Conservation (phyloP, 2,329 filamentous ascomycete species). For the Davidsoniella eucalypti region DNA sequence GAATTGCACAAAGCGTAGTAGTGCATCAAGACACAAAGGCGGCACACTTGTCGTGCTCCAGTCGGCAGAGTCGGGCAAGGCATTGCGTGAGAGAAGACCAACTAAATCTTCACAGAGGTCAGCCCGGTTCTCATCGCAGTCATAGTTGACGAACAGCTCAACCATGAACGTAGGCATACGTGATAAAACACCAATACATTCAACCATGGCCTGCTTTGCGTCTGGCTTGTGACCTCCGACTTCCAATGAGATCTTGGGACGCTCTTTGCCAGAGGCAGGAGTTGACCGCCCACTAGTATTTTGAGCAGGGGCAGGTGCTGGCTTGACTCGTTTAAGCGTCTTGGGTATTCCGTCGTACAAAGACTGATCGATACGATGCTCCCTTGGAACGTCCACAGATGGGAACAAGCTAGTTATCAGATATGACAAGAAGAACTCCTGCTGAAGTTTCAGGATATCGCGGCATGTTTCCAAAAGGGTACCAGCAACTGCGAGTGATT, state of each 20-base stretch:
- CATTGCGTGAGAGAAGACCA: slow-evolving; percentile 79
- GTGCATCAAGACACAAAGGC: slow-evolving; percentile 78
- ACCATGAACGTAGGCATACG: slow-evolving; percentile 89
- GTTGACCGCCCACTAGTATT: slow-evolving; percentile 64
- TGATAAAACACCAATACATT: slow-evolving; percentile 80
- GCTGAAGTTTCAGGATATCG: slow-evolving; percentile 80
- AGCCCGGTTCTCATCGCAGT: slow-evolving; percentile 80
- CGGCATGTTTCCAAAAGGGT: slow-evolving; percentile 84
- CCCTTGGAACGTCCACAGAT: slow-evolving; percentile 80
- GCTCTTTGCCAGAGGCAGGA: slow-evolving; percentile 79
- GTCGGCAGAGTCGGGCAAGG: slow-evolving; percentile 88
- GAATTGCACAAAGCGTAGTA: slow-evolving; percentile 81
- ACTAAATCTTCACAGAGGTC: slow-evolving; percentile 95
- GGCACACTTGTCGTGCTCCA: slow-evolving; percentile 99
- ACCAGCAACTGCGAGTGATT: slow-evolving; percentile 79
- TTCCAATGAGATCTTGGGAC: slow-evolving; percentile 82
- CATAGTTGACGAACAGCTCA: slow-evolving; percentile 94
- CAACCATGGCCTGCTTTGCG: slow-evolving; percentile 93
- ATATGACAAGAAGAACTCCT: slow-evolving; percentile 91
- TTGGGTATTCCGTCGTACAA: slow-evolving; percentile 89
- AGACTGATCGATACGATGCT: slow-evolving; percentile 76
- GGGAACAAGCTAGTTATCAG: slow-evolving; percentile 87
- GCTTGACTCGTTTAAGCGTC: slow-evolving; percentile 73
- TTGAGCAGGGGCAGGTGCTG: slow-evolving; percentile 21
- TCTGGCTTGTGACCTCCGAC: slow-evolving; percentile 85